These are phyloP conservation scores for Phytophthora sansomeana DNA, from an alignment of 352 stramenopile genomes.

Conservation along the genomic window DNA sequence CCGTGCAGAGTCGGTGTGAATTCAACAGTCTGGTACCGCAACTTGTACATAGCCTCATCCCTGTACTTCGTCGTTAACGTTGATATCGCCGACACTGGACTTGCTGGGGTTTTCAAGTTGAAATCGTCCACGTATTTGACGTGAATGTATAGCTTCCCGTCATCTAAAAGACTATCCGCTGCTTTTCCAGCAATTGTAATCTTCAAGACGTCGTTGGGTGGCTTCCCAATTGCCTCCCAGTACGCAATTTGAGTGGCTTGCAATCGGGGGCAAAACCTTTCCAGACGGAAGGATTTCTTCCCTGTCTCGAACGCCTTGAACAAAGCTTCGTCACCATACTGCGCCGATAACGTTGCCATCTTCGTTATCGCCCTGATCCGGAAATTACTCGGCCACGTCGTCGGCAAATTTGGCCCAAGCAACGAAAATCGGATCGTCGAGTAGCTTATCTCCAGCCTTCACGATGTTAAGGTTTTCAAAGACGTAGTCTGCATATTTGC, in stretches of 20 bases:
- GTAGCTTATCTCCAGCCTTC: not conserved
- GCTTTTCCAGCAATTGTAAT: not conserved
- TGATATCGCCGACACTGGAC: not conserved
- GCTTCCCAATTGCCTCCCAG: not conserved
- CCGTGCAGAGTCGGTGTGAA: too few relatives aligned
- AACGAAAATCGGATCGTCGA: not conserved
- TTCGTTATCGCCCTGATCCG: not conserved
- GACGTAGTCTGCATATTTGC: not conserved
- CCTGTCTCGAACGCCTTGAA: not conserved
- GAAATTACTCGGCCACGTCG: not conserved
- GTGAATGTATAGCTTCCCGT: too few relatives aligned
- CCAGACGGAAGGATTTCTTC: not conserved
- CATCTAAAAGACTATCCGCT: too few relatives aligned
- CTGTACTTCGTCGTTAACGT: not conserved
- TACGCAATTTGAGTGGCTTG: not conserved
- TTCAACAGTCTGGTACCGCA: too few relatives aligned
- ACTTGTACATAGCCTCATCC: slow-evolving; percentile 2
- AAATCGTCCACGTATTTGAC: not conserved
- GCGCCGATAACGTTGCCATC: not conserved
- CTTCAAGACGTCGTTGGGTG: not conserved
- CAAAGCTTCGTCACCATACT: not conserved
- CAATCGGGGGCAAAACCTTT: too few relatives aligned
- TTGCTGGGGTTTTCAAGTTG: not conserved
- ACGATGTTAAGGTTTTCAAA: not conserved
- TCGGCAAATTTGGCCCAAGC: not conserved